Evolutionary conservation across 1,139 yeast species (phyloP), one percentile per base, ranked within the genome.

Genomic region (Wickerhamiella pararugosa): DNA sequence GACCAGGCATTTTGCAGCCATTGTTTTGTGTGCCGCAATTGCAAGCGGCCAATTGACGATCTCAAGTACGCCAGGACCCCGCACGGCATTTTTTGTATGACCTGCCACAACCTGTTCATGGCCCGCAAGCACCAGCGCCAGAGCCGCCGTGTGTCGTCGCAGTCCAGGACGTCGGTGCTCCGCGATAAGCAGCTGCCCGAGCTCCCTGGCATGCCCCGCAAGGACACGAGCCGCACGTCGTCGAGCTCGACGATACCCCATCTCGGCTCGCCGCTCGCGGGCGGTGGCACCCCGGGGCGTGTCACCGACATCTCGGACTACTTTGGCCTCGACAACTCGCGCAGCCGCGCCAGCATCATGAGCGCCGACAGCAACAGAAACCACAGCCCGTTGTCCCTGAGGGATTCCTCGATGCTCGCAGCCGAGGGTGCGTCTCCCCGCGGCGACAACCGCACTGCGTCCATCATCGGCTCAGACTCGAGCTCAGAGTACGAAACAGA

Each of bases 31-130:
- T 90, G 98, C 60, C 76, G 94, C 43, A 79, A 84, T 50, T 90
- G 98, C 64, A 81, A 81, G 56, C 75, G 75, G 50, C 79, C 80
- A 51, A 90, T 90, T 48, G 94, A 83, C 55, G 96, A 90, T 60
- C 66, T 87, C 52, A 69, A 87, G 49, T 92, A 90, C 56, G 98
- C 98, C 25, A 70, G 94, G 56, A 90, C 98, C 0, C 79, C 92
- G 37, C 87, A 82, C 56, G 98, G 98, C 0, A 66, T 90, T 32
- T 90, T 87, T 57, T 90, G 98, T 64, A 82, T 90, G 83, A 70
- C 71, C 33, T 90, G 98, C 58, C 97, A 90, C 60, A 92, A 84
- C 55, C 76, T 79, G 53, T 64, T 90, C 46, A 65, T 90, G 60
- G 90, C 78, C 29, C 71, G 76, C 52, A 77, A 79, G 50, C 42